A percentile compares a stretch with the other conserved stretches of the same genome.
phyloP scores from a whole-genome alignment of 768 basidiomycete species.

The Lanmaoa rubissima region DNA sequence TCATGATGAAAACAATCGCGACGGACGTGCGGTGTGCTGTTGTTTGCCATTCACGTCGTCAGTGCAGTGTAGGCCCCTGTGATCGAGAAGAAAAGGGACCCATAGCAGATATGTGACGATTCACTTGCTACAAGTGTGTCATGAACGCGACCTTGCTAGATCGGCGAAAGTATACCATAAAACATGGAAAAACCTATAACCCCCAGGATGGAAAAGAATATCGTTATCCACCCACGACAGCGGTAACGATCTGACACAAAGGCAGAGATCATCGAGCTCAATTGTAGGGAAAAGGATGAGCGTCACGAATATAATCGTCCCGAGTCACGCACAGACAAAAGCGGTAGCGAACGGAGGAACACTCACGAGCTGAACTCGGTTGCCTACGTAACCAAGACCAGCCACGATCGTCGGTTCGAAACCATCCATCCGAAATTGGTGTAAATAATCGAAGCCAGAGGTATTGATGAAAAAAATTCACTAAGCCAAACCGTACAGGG shows the following conservation, averaged over 20 bases:
- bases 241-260: slow-evolving; percentile 52
- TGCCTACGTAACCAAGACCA: slow-evolving; percentile 53
- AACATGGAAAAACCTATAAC: slow-evolving; percentile 56
- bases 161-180: slow-evolving; percentile 38
- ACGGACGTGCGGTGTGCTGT: slow-evolving; percentile 55
- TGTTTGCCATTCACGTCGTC: slow-evolving; percentile 61
- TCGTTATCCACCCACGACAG: slow-evolving; percentile 47
- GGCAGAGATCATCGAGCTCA: slow-evolving; percentile 42
- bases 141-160: not conserved
- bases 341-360: slow-evolving; percentile 55
- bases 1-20: slow-evolving; percentile 56
- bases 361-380: slow-evolving; percentile 59
- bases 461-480: slow-evolving; percentile 23
- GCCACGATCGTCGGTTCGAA: slow-evolving; percentile 74
- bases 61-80: slow-evolving; percentile 55
- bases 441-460: slow-evolving; percentile 31
- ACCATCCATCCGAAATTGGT: slow-evolving; percentile 37
- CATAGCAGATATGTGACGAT: slow-evolving; percentile 47
- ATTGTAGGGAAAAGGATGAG: not conserved
- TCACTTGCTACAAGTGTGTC: slow-evolving; percentile 14
- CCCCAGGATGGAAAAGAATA: slow-evolving; percentile 43
- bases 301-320: not conserved
- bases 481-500: slow-evolving; percentile 21
- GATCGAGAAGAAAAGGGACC: slow-evolving; percentile 55
- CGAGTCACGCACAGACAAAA: slow-evolving; percentile 41